A percentile compares a stretch with the other conserved stretches of the same genome.
Evolutionary conservation across 108 stramenopile species (phyloP).

Genomic region (Nitzschia sp.): DNA sequence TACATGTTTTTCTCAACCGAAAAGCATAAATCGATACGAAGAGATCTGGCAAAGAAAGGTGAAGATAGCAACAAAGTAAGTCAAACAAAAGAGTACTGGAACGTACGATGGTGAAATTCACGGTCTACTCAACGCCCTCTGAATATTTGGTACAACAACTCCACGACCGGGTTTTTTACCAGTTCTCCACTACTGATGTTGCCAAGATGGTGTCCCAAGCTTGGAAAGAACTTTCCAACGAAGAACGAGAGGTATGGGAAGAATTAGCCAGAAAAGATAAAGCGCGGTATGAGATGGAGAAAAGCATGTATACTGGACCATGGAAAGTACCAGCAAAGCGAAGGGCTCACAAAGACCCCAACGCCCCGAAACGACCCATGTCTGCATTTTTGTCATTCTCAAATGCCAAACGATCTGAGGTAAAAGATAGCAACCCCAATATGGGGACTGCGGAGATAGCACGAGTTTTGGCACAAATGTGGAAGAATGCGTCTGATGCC

Average conservation of each 20-base stretch:
- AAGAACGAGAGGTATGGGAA: slow-evolving; percentile 52
- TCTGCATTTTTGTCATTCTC: slow-evolving; percentile 50
- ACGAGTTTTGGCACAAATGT: slow-evolving; percentile 45
- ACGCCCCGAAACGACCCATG: slow-evolving; percentile 61
- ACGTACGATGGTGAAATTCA: too few relatives aligned
- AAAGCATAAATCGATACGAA: slow-evolving; percentile 45
- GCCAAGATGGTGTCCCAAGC: slow-evolving; percentile 38
- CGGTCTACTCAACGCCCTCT: too few relatives aligned
- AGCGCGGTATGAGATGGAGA: slow-evolving; percentile 52
- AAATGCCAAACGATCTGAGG: slow-evolving; percentile 32
- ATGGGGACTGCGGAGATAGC: slow-evolving; percentile 57
- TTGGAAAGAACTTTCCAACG: slow-evolving; percentile 33
- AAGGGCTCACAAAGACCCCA: slow-evolving; percentile 50
- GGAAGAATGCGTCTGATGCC: slow-evolving; percentile 40
- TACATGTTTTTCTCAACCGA: slow-evolving; percentile 64
- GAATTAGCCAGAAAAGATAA: slow-evolving; percentile 57
- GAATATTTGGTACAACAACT: too few relatives aligned
- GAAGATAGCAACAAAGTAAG: slow-evolving; percentile 12
- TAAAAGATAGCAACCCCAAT: slow-evolving; percentile 44
- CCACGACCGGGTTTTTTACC: neutral
- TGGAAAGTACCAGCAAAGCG: slow-evolving; percentile 51
- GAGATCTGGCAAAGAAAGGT: slow-evolving; percentile 44
- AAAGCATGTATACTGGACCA: slow-evolving; percentile 49
- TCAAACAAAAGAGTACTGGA: too few relatives aligned
- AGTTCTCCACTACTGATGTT: slow-evolving; percentile 41